Conservation (phyloP, 2,329 filamentous ascomycete species). For the Fusarium abutilonis region DNA sequence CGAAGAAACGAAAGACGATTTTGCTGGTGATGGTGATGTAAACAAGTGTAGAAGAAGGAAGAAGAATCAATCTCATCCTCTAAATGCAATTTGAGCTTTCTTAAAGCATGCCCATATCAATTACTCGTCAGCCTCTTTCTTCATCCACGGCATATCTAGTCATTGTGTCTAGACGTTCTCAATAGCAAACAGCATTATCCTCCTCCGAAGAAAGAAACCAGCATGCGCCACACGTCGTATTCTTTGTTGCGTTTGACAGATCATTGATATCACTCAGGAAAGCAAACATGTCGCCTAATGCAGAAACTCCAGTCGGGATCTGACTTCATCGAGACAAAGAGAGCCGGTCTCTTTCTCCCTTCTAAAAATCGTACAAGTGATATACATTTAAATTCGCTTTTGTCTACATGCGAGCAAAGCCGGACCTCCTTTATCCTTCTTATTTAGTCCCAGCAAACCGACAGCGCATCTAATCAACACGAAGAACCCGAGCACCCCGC, state of each 20-base stretch:
- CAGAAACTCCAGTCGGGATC: background rate
- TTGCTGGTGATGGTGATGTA: background rate
- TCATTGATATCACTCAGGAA: background rate
- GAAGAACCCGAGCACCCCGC: conserved; percentile 74
- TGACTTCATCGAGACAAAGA: conserved; percentile 11
- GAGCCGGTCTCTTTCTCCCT: conserved; percentile 22
- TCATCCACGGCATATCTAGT: background rate
- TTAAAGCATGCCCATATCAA: background rate
- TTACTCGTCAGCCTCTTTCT: background rate
- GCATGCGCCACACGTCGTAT: background rate
- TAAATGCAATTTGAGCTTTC: background rate
- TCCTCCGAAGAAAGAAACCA: conserved; percentile 5
- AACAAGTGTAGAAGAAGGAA: background rate
- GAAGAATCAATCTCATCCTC: background rate
- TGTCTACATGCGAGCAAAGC: conserved; percentile 47
- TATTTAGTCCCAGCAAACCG: conserved; percentile 20
- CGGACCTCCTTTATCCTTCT: conserved; percentile 36
- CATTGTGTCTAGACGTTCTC: background rate
- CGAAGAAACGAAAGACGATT: background rate
- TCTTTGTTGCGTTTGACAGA: conserved; percentile 17
- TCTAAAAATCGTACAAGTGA: conserved; percentile 49
- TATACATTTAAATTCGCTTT: conserved; percentile 53
- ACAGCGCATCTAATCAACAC: conserved; percentile 69
- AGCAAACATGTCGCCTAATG: conserved; percentile 12
- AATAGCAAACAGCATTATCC: conserved; percentile 10